Percentiles rank a stretch among this genome's conserved stretches.
Evolutionary conservation across 768 basidiomycete genomes (phyloP).

Genomic region (Lyophyllum decastes): DNA sequence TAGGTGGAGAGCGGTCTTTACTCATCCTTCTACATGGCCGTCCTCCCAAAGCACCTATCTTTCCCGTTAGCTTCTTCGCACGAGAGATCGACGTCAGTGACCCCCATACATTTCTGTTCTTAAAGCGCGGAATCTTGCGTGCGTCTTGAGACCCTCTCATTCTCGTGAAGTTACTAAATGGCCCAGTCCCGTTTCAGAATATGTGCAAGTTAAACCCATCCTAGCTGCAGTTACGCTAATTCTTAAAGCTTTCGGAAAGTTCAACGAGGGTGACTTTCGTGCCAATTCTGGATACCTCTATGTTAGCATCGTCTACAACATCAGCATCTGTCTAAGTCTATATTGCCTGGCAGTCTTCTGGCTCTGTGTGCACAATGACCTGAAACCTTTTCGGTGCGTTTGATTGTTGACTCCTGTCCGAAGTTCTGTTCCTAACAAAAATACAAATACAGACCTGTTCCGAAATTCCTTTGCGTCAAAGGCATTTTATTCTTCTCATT

Average conservation of each 20-base stretch:
- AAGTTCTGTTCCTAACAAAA: no score
- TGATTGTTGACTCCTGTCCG: neutral
- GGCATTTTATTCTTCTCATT: conserved; percentile 98
- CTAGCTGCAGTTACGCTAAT: conserved; percentile 83
- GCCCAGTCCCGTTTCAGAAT: conserved; percentile 59
- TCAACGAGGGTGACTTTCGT: conserved; percentile 86
- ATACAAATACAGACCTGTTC: conserved; percentile 64
- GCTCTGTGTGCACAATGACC: conserved; percentile 87
- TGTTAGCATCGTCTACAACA: conserved; percentile 83
- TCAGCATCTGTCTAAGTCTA: conserved; percentile 75
- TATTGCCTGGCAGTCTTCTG: conserved; percentile 98
- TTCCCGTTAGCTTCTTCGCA: conserved; percentile 83
- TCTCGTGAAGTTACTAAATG: neutral
- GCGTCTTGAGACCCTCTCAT: conserved; percentile 13
- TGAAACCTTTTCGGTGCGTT: conserved; percentile 83
- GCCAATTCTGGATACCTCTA: conserved; percentile 90
- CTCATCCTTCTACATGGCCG: conserved; percentile 92
- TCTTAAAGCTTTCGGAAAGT: conserved; percentile 84
- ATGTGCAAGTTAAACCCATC: conserved; percentile 94
- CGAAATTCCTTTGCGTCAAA: conserved; percentile 98
- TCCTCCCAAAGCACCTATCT: conserved; percentile 83
- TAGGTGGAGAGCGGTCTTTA: conserved; percentile 92
- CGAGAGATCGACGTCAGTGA: conserved; percentile 91
- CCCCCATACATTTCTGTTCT: conserved; percentile 89
- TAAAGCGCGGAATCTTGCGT: conserved; percentile 97